Conservation (phyloP, 2,329 filamentous ascomycete species). For the Chrysosphaeria jannelii region DNA sequence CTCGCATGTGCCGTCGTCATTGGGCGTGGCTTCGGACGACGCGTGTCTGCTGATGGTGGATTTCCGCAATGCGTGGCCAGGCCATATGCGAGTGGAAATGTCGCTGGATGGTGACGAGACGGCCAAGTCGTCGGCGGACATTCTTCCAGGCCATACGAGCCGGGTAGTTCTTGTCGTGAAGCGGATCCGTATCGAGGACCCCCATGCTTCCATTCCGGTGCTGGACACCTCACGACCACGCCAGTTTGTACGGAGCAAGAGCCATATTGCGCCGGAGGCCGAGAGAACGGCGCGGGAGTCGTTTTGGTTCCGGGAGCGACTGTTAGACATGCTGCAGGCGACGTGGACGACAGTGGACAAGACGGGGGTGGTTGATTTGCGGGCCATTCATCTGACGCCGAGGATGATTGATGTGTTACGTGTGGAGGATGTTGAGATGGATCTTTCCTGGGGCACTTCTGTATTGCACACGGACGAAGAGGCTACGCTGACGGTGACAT, state of each 20-base stretch:
- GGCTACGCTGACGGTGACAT: constrained; percentile 32
- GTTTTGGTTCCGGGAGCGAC: constrained; percentile 72
- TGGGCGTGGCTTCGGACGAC: constrained; percentile 26
- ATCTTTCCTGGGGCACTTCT: constrained; percentile 14
- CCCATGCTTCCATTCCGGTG: constrained; percentile 47
- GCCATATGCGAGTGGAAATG: constrained; percentile 37
- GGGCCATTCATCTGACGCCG: constrained; percentile 39
- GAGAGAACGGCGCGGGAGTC: constrained; percentile 53
- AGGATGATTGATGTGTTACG: constrained; percentile 64
- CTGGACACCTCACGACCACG: constrained; percentile 56
- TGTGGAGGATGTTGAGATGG: constrained; percentile 46
- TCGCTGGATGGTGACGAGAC: constrained; percentile 8
- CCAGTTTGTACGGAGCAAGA: constrained; percentile 73
- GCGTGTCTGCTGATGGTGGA: constrained; percentile 61
- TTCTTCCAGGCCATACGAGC: constrained; percentile 37
- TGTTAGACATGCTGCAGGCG: constrained; percentile 40
- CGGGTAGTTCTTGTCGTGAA: constrained; percentile 49
- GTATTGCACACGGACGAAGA: constrained; percentile 25
- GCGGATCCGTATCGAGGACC: constrained; percentile 45
- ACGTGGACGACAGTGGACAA: constrained; percentile 27
- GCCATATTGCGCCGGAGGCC: constrained; percentile 46
- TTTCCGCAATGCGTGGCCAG: constrained; percentile 72
- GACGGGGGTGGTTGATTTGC: constrained; percentile 42
- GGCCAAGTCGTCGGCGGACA: constrained; percentile 15
- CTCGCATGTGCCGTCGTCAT: constrained; percentile 26